Percentiles rank a stretch among this genome's conserved stretches.
These are phyloP conservation scores for Aspergillus awamori DNA, from an alignment of 2,329 filamentous ascomycete species.

Conservation along the genomic window DNA sequence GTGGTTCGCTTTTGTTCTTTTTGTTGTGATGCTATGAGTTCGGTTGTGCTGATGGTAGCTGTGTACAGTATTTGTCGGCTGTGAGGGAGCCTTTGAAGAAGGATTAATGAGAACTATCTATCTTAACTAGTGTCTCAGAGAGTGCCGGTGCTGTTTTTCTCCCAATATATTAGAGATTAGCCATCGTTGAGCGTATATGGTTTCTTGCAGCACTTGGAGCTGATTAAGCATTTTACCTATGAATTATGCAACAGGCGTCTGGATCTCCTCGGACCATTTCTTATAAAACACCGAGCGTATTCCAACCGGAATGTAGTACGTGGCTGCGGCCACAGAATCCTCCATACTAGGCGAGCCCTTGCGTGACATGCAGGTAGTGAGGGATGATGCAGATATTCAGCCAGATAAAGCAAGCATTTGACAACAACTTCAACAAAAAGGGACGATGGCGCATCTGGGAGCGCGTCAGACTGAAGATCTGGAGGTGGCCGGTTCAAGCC, in stretches of 20 bases:
- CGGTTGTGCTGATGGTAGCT: neutral
- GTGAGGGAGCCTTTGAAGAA: neutral
- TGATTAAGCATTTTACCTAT: too few species aligned
- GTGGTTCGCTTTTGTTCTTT: neutral
- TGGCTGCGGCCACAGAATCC: too few species aligned
- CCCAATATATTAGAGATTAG: too few species aligned
- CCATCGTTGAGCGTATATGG: neutral
- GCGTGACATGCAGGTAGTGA: too few species aligned
- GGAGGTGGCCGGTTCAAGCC: constrained; percentile 11
- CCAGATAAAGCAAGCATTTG: neutral
- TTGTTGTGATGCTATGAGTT: neutral
- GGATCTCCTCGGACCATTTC: too few species aligned
- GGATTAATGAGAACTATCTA: neutral
- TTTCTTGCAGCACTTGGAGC: too few species aligned
- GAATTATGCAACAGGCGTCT: too few species aligned
- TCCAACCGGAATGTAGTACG: too few species aligned
- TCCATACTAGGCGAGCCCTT: too few species aligned
- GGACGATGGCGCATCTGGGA: constrained; percentile 11
- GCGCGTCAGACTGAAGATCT: constrained; percentile 11
- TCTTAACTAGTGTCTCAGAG: neutral
- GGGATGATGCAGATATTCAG: too few species aligned
- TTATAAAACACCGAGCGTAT: too few species aligned
- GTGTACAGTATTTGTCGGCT: neutral
- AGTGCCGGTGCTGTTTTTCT: neutral
- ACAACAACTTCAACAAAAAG: neutral